Percentiles rank a stretch among this genome's conserved stretches.
phyloP scores from a whole-genome alignment of 1,284 basidiomycete genomes.

The Dichomitus squalens region DNA sequence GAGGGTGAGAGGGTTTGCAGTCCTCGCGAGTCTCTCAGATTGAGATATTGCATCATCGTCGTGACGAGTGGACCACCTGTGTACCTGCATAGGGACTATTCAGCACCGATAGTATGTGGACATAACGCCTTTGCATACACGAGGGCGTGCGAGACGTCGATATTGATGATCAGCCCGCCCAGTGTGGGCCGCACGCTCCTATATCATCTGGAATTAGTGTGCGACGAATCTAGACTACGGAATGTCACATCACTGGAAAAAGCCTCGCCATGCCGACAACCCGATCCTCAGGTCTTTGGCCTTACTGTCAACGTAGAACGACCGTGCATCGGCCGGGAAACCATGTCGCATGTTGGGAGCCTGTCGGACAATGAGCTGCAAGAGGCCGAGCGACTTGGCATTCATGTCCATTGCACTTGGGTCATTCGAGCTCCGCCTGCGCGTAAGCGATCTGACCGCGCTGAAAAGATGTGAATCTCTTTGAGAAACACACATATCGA shows the following conservation, averaged over 20 bases:
- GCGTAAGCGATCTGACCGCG: slow-evolving; percentile 12
- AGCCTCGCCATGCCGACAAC: slow-evolving; percentile 21
- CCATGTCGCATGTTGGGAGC: slow-evolving; percentile 30
- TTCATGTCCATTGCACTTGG: slow-evolving; percentile 8
- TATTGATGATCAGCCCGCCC: slow-evolving; percentile 25
- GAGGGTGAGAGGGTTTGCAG: not conserved
- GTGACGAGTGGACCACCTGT: not conserved
- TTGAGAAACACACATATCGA: not conserved
- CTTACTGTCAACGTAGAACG: slow-evolving; percentile 10
- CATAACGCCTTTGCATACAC: slow-evolving; percentile 17
- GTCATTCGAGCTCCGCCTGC: not conserved
- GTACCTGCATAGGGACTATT: not conserved
- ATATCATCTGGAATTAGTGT: not conserved
- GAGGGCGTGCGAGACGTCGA: slow-evolving; percentile 25
- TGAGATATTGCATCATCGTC: slow-evolving; percentile 1
- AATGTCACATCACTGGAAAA: slow-evolving; percentile 5
- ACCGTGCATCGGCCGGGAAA: slow-evolving; percentile 22
- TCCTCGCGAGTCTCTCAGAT: not conserved
- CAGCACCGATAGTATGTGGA: not conserved
- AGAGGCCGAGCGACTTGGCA: slow-evolving; percentile 23
- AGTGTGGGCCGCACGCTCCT: slow-evolving; percentile 27
- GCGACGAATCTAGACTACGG: too few relatives aligned
- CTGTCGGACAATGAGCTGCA: slow-evolving; percentile 31
- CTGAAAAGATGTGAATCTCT: slow-evolving; percentile 1
- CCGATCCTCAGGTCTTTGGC: slow-evolving; percentile 9